Evolutionary conservation across 2,329 filamentous ascomycete genomes (phyloP).

Genomic region (Colletotrichum eremochloae): DNA sequence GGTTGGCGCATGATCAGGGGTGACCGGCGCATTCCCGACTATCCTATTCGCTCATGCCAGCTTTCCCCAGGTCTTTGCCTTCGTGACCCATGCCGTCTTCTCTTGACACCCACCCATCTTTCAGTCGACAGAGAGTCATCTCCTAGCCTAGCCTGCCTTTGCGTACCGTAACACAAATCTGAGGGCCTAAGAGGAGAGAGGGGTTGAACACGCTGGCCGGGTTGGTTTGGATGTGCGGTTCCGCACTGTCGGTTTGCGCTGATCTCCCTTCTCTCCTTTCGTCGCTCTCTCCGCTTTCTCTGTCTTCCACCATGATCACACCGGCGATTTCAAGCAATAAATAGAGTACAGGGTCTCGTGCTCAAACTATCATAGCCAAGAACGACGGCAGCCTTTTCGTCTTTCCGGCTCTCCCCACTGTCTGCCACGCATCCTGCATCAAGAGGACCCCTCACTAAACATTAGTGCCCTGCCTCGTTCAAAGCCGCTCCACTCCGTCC

Average conservation of each 20-base stretch:
- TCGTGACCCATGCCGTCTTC: slow-evolving; percentile 26
- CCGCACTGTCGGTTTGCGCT: slow-evolving; percentile 36
- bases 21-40: slow-evolving; percentile 35
- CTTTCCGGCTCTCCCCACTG: slow-evolving; percentile 25
- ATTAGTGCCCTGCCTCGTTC: slow-evolving; percentile 12
- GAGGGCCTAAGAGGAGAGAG: slow-evolving; percentile 15
- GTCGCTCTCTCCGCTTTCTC: slow-evolving; percentile 25
- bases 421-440: slow-evolving; percentile 12
- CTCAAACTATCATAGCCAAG: slow-evolving; percentile 10
- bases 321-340: slow-evolving; percentile 19
- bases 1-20: slow-evolving; percentile 35
- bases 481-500: not conserved
- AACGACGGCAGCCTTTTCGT: slow-evolving; percentile 15
- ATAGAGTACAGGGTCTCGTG: slow-evolving; percentile 33
- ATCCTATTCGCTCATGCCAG: slow-evolving; percentile 31
- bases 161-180: slow-evolving; percentile 22
- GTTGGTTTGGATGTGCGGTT: slow-evolving; percentile 29
- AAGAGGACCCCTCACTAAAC: not conserved
- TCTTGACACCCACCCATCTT: slow-evolving; percentile 32
- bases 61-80: slow-evolving; percentile 41
- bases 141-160: slow-evolving; percentile 20
- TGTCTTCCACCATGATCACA: not conserved
- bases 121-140: slow-evolving; percentile 9
- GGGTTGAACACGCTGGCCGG: slow-evolving; percentile 30
- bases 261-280: slow-evolving; percentile 24